phyloP scores from a whole-genome alignment of 2,329 filamentous ascomycete species.

The Cladosporium sp. region DNA sequence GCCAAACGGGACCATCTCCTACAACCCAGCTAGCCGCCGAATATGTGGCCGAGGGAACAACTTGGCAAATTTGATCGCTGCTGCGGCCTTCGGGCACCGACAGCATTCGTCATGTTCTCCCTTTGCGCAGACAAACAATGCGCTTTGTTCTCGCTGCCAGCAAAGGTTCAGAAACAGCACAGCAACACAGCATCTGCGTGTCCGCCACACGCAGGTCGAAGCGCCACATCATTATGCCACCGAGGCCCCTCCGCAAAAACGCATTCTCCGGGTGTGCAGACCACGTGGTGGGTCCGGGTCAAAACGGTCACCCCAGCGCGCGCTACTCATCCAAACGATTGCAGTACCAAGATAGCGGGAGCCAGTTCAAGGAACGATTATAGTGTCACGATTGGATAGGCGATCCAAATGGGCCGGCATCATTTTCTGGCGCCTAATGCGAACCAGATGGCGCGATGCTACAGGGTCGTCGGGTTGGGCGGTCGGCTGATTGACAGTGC shows the following conservation, averaged over 20 bases:
- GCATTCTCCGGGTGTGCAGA: constrained; percentile 11
- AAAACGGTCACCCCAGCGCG: constrained; percentile 8
- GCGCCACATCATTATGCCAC: not conserved
- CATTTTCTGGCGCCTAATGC: constrained; percentile 4
- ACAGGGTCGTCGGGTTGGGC: constrained; percentile 1
- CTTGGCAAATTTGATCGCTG: not conserved
- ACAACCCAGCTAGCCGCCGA: not conserved
- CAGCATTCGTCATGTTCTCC: too few relatives aligned
- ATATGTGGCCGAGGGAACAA: constrained; percentile 1
- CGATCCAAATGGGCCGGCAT: too few relatives aligned
- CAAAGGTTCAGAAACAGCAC: not conserved
- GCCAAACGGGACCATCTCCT: too few relatives aligned
- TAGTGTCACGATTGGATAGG: too few relatives aligned
- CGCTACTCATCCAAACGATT: not conserved
- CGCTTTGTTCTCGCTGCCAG: not conserved
- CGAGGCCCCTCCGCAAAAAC: constrained; percentile 10
- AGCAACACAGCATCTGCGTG: not conserved
- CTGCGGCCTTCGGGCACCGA: not conserved
- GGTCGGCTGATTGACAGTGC: constrained; percentile 1
- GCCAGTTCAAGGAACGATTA: not conserved
- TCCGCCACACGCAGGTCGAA: not conserved
- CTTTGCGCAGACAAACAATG: too few relatives aligned
- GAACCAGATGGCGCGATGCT: constrained; percentile 1
- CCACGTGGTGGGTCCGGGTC: constrained; percentile 12
- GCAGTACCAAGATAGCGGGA: not conserved